These are phyloP conservation scores for Ascochyta fabae DNA, from an alignment of 2,329 filamentous ascomycete species.

Conservation along the genomic window DNA sequence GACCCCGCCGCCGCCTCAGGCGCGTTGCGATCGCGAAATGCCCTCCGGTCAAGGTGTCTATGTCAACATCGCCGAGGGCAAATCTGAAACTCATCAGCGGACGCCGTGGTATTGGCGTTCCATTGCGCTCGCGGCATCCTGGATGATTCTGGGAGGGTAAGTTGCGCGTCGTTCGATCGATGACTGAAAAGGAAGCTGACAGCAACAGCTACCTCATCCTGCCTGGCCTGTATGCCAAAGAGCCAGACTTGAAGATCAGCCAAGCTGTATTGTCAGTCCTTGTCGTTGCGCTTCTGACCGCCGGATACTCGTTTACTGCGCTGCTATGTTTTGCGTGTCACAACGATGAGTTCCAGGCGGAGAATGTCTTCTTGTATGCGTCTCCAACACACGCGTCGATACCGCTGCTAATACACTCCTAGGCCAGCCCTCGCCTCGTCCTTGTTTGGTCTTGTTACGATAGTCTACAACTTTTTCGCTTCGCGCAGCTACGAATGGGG, in stretches of 20 bases:
- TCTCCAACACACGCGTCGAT: background rate
- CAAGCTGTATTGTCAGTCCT: constrained; percentile 53
- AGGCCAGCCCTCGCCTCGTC: constrained; percentile 53
- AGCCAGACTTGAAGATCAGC: constrained; percentile 49
- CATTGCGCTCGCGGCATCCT: constrained; percentile 52
- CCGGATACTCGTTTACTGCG: constrained; percentile 57
- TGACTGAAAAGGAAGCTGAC: constrained; percentile 20
- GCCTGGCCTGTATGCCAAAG: constrained; percentile 54
- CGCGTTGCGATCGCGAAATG: constrained; percentile 38
- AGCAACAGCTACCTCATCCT: constrained; percentile 55
- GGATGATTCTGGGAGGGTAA: constrained; percentile 58
- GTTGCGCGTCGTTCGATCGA: constrained; percentile 17
- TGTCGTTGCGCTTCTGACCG: constrained; percentile 55
- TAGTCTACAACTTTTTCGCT: constrained; percentile 56
- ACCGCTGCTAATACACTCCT: constrained; percentile 21
- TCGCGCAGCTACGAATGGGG: constrained; percentile 52
- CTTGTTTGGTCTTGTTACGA: constrained; percentile 55
- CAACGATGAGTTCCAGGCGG: constrained; percentile 55
- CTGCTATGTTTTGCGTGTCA: constrained; percentile 56
- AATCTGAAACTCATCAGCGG: constrained; percentile 25
- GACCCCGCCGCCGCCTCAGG: constrained; percentile 23
- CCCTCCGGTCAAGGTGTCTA: constrained; percentile 39
- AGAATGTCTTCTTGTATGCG: constrained; percentile 55
- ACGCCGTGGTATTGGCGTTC: constrained; percentile 58
- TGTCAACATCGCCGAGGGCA: constrained; percentile 35